phyloP scores from a whole-genome alignment of 1,284 basidiomycete species.

The Boletus mariae region DNA sequence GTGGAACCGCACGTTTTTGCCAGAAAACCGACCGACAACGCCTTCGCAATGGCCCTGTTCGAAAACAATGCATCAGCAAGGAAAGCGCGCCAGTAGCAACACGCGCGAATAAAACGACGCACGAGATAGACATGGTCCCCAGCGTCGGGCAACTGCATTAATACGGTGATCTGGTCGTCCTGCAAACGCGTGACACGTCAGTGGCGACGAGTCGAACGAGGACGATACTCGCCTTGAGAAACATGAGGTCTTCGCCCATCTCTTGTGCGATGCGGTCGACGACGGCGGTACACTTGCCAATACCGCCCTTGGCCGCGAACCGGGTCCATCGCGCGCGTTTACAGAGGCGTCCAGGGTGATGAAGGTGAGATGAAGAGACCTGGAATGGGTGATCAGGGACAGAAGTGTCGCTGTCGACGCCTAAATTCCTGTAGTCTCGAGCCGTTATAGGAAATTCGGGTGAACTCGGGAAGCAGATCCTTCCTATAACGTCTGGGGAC shows the following conservation, averaged over 20 bases:
- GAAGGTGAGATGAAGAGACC: too few species aligned
- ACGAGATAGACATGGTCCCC: slow-evolving; percentile 54
- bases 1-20: slow-evolving; percentile 66
- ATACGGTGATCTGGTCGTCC: slow-evolving; percentile 78
- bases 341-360: too few species aligned
- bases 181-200: slow-evolving; percentile 24
- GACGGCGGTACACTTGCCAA: slow-evolving; percentile 69
- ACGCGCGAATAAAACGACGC: slow-evolving; percentile 25
- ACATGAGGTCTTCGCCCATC: slow-evolving; percentile 79
- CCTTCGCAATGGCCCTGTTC: slow-evolving; percentile 82
- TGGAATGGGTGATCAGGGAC: too few species aligned
- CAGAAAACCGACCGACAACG: slow-evolving; percentile 81
- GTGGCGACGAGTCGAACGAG: too few species aligned
- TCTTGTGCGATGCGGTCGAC: slow-evolving; percentile 77
- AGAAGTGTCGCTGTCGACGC: too few species aligned
- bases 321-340: slow-evolving; percentile 52
- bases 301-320: slow-evolving; percentile 78
- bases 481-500: too few species aligned
- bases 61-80: background rate
- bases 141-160: slow-evolving; percentile 67
- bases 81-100: background rate
- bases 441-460: too few species aligned
- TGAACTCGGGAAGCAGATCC: too few species aligned
- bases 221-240: slow-evolving; percentile 58
- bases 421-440: too few species aligned